Evolutionary conservation across 306 rosid species (phyloP).

Genomic region (Dryas octopetala): DNA sequence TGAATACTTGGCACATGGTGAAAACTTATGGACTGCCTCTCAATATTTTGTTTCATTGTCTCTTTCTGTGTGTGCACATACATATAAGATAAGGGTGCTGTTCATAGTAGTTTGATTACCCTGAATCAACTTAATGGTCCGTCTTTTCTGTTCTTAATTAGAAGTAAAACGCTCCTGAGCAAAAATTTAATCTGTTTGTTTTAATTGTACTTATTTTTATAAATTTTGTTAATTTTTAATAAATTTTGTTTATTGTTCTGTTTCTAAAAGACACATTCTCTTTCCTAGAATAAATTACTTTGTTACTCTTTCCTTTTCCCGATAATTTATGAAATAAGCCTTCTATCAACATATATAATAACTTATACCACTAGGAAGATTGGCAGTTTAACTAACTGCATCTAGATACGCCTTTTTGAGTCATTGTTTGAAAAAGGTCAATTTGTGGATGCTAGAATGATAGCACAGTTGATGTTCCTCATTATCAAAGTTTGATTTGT

Average conservation of each 20-base stretch:
- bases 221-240: too few relatives aligned
- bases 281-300: not conserved
- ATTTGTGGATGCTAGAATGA: constrained; percentile 23
- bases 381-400: constrained; percentile 28
- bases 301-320: not conserved
- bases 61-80: too few relatives aligned
- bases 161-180: not conserved
- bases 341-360: not conserved
- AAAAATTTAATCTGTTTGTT: not conserved
- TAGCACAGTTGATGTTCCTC: constrained; percentile 16
- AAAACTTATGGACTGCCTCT: not conserved
- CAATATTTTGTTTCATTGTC: not conserved
- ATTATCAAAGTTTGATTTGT: constrained; percentile 19
- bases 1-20: not conserved
- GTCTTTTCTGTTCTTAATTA: not conserved
- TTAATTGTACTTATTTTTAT: too few relatives aligned
- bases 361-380: not conserved
- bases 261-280: not conserved
- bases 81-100: too few relatives aligned
- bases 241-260: not conserved
- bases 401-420: constrained; percentile 24
- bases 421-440: constrained; percentile 3
- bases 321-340: not conserved
- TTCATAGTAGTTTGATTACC: not conserved
- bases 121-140: not conserved